phyloP scores from a whole-genome alignment of 805 yeast species.

The Sugiyamaella marilandica region DNA sequence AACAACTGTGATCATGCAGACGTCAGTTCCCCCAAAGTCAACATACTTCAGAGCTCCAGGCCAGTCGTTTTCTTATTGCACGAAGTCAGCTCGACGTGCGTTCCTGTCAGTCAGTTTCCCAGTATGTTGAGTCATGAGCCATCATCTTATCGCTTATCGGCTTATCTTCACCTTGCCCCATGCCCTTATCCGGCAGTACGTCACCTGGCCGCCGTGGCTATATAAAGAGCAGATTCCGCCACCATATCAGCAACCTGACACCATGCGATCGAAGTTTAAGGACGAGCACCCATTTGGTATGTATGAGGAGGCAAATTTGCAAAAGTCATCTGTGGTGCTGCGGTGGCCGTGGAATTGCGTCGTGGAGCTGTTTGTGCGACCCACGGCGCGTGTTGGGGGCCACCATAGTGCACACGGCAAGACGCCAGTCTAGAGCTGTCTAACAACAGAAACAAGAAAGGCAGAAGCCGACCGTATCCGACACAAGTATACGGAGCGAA shows the following conservation, averaged over 20 bases:
- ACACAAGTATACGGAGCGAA: slow-evolving; percentile 82
- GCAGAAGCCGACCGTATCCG: slow-evolving; percentile 91
- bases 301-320: slow-evolving; percentile 29
- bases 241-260: slow-evolving; percentile 12
- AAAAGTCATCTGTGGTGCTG: too few relatives aligned
- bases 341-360: too few relatives aligned
- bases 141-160: slow-evolving; percentile 2
- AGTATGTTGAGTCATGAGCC: too few relatives aligned
- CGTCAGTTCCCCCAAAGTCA: too few relatives aligned
- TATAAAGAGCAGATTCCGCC: slow-evolving; percentile 1
- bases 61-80: too few relatives aligned
- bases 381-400: neutral
- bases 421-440: neutral
- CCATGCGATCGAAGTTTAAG: slow-evolving; percentile 87
- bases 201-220: neutral
- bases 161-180: slow-evolving; percentile 2
- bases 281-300: slow-evolving; percentile 92
- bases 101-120: too few relatives aligned
- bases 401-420: neutral
- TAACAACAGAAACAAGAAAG: slow-evolving; percentile 70
- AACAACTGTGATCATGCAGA: too few relatives aligned
- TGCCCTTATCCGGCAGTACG: neutral
- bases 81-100: too few relatives aligned
- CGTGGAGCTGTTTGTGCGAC: too few relatives aligned
- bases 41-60: too few relatives aligned